A percentile compares a stretch with the other conserved stretches of the same genome.
phyloP scores from a whole-genome alignment of 495 filamentous ascomycete species.

The Oidiodendron maius region DNA sequence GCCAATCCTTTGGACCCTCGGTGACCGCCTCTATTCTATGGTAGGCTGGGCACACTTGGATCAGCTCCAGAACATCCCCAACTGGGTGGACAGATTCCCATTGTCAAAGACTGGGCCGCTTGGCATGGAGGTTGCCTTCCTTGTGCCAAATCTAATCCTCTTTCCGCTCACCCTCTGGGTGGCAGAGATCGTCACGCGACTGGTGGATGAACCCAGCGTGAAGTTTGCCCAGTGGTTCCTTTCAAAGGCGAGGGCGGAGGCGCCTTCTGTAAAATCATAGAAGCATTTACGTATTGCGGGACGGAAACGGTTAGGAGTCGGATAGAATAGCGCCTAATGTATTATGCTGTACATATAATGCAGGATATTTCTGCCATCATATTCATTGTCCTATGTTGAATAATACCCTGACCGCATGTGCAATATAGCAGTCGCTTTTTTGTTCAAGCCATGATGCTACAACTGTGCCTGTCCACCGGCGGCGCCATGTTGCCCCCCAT shows the following conservation, averaged over 20 bases:
- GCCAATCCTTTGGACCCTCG: constrained; percentile 44
- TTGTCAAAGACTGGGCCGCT: constrained; percentile 33
- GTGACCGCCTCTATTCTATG: constrained; percentile 45
- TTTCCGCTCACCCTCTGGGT: constrained; percentile 50
- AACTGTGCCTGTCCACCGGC: no score
- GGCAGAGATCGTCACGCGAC: constrained; percentile 48
- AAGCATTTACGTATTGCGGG: neutral
- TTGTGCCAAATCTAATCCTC: constrained; percentile 46
- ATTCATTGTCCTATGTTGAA: neutral
- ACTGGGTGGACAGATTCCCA: constrained; percentile 17
- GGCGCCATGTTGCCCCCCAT: no score
- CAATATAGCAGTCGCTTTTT: no score
- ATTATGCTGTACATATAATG: neutral
- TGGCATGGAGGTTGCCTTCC: constrained; percentile 48
- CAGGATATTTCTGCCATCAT: neutral
- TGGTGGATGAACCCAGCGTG: constrained; percentile 52
- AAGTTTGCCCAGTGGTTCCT: constrained; percentile 46
- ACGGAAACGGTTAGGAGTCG: no score
- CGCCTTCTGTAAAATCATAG: neutral
- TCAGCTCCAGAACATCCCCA: constrained; percentile 26
- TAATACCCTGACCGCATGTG: no score
- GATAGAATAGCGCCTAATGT: no score
- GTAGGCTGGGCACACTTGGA: constrained; percentile 43
- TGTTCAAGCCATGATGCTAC: no score
- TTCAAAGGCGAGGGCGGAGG: constrained; percentile 37